These are phyloP conservation scores for Echria macrotheca DNA, from an alignment of 495 filamentous ascomycete genomes.

Conservation along the genomic window DNA sequence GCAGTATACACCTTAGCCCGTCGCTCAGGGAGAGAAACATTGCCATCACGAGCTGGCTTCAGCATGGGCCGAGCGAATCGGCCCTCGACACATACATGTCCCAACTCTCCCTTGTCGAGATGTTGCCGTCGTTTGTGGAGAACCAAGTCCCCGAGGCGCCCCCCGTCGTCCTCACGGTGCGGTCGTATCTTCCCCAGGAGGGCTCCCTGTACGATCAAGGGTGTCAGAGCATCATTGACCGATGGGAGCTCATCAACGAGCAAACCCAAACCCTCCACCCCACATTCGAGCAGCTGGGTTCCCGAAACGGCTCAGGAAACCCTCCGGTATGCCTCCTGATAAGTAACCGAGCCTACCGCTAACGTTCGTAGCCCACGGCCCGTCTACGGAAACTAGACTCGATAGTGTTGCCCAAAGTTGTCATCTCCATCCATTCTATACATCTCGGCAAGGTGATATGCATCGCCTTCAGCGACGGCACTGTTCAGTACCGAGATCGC, in stretches of 20 bases:
- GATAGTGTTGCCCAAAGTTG: constrained; percentile 56
- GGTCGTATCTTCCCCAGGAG: constrained; percentile 54
- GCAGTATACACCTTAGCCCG: constrained; percentile 31
- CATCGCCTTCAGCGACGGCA: constrained; percentile 68
- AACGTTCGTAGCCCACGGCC: constrained; percentile 45
- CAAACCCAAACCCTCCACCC: constrained; percentile 57
- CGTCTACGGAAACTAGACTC: constrained; percentile 63
- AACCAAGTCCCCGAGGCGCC: constrained; percentile 28
- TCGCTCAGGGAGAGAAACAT: constrained; percentile 45
- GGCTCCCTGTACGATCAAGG: constrained; percentile 54
- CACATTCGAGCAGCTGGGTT: constrained; percentile 67
- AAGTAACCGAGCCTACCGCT: too few species aligned
- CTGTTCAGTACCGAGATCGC: constrained; percentile 70
- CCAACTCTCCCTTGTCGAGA: constrained; percentile 59
- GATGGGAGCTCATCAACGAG: constrained; percentile 67
- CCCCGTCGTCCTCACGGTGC: constrained; percentile 64
- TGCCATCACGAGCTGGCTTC: constrained; percentile 45
- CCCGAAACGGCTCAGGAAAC: constrained; percentile 44
- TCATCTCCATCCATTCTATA: constrained; percentile 61
- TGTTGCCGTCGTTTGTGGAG: constrained; percentile 56
- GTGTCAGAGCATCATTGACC: constrained; percentile 61
- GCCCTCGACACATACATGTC: constrained; percentile 49
- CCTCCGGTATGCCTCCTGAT: too few species aligned
- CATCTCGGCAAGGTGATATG: constrained; percentile 64
- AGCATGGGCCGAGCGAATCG: constrained; percentile 36